A percentile compares a stretch with the other conserved stretches of the same genome.
phyloP scores from a whole-genome alignment of 495 filamentous ascomycete species.

The Aspergillus funiculosus region DNA sequence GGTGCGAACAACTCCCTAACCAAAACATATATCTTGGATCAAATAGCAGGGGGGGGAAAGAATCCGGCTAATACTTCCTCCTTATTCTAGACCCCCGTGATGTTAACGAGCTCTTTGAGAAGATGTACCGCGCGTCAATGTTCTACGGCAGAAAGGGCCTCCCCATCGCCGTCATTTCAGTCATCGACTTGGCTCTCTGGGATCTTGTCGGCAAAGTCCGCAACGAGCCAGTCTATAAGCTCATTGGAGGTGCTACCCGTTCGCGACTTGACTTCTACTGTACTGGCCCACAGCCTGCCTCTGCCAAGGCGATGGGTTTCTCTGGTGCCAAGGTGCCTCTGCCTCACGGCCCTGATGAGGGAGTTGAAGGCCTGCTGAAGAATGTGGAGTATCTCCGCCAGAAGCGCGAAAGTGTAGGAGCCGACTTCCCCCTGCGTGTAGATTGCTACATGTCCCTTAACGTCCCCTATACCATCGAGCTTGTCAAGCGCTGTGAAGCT shows the following conservation, averaged over 20 bases:
- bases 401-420: constrained; percentile 77
- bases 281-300: constrained; percentile 75
- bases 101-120: constrained; percentile 83
- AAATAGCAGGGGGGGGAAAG: no score
- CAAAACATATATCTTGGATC: background rate
- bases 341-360: constrained; percentile 83
- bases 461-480: constrained; percentile 84
- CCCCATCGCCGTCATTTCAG: constrained; percentile 83
- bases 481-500: constrained; percentile 73
- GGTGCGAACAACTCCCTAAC: constrained; percentile 33
- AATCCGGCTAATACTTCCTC: background rate
- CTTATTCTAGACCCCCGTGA: constrained; percentile 64
- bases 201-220: constrained; percentile 85
- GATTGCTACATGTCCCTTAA: constrained; percentile 97
- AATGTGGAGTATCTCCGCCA: constrained; percentile 82
- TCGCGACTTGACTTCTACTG: constrained; percentile 85
- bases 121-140: constrained; percentile 93
- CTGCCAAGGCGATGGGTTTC: constrained; percentile 79
- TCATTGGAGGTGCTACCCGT: constrained; percentile 82
- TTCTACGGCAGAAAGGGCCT: constrained; percentile 93
- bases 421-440: constrained; percentile 87
- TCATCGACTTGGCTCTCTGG: constrained; percentile 89
- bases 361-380: constrained; percentile 71
- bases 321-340: constrained; percentile 83
- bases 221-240: constrained; percentile 87